A percentile compares a stretch with the other conserved stretches of the same genome.
These are phyloP conservation scores for Agaricales sp. DNA, from an alignment of 1,284 basidiomycete genomes.

Conservation along the genomic window DNA sequence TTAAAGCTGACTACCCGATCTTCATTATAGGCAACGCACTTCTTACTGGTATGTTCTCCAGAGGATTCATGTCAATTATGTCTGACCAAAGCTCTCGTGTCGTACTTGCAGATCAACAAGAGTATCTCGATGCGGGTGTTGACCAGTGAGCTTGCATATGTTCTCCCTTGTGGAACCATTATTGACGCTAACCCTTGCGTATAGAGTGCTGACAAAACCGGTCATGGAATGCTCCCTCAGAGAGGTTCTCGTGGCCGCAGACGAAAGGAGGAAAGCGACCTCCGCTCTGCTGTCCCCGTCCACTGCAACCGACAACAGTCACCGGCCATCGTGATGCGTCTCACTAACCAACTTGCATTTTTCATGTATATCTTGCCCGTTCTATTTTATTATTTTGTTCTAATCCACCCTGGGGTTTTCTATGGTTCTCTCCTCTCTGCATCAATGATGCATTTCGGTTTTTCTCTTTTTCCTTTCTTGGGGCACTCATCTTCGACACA, in stretches of 20 bases:
- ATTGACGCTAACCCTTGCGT: no score
- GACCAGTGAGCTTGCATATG: slow-evolving; percentile 34
- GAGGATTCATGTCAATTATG: slow-evolving; percentile 19
- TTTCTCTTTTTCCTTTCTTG: no score
- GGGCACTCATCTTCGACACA: no score
- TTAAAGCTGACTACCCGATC: slow-evolving; percentile 13
- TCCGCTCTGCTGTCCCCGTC: no score
- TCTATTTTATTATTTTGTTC: no score
- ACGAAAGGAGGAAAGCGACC: slow-evolving; percentile 22
- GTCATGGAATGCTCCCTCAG: slow-evolving; percentile 34
- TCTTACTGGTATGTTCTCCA: slow-evolving; percentile 21
- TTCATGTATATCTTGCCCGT: no score
- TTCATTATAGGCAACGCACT: slow-evolving; percentile 54
- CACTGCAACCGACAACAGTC: no score
- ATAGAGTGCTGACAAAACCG: slow-evolving; percentile 37
- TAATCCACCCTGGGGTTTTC: no score
- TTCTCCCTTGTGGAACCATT: background rate
- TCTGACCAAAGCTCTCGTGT: slow-evolving; percentile 30
- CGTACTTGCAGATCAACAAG: slow-evolving; percentile 21
- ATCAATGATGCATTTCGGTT: no score
- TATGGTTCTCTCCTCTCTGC: no score
- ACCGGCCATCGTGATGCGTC: no score
- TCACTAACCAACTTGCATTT: no score
- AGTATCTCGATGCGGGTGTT: slow-evolving; percentile 54
- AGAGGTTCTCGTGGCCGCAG: slow-evolving; percentile 27